Percentiles rank a stretch among this genome's conserved stretches.
These are phyloP conservation scores for Chaetomium sp. DNA, from an alignment of 2,329 filamentous ascomycete genomes.

Conservation along the genomic window DNA sequence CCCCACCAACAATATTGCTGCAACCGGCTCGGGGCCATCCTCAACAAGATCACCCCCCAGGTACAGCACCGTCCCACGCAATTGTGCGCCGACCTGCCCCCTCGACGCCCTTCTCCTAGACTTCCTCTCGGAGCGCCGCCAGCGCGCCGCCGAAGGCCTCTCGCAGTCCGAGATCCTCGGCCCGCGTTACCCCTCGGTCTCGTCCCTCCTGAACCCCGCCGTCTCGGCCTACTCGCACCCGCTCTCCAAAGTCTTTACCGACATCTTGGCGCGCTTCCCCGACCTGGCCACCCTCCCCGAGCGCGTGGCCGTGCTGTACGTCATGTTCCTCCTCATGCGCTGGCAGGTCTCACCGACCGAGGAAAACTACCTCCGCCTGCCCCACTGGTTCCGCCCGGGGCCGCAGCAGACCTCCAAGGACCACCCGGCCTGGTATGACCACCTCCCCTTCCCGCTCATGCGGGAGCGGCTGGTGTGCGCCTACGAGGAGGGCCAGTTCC, in stretches of 20 bases:
- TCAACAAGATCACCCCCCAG: neutral
- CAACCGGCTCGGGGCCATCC: neutral
- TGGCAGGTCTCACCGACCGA: constrained; percentile 81
- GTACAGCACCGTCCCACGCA: constrained; percentile 52
- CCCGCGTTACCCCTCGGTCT: constrained; percentile 77
- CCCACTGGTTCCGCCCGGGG: constrained; percentile 70
- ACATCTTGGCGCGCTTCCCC: constrained; percentile 82
- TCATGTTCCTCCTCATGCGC: constrained; percentile 84
- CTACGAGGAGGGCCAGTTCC: constrained; percentile 53
- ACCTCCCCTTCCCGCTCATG: constrained; percentile 77
- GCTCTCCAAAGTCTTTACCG: constrained; percentile 80
- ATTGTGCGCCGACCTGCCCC: constrained; percentile 70
- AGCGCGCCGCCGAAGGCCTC: constrained; percentile 66
- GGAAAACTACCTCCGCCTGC: constrained; percentile 78
- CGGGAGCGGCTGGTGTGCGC: constrained; percentile 64
- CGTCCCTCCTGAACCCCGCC: constrained; percentile 73
- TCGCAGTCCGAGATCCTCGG: constrained; percentile 68
- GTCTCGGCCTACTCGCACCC: constrained; percentile 67
- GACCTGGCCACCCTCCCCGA: constrained; percentile 78
- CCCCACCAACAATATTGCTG: neutral
- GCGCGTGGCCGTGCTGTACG: constrained; percentile 77
- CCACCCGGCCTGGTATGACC: constrained; percentile 82
- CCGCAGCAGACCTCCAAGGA: constrained; percentile 65
- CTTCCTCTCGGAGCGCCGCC: constrained; percentile 70
- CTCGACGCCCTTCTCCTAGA: constrained; percentile 79